phyloP scores from a whole-genome alignment of 1,284 basidiomycete species.

The Rhodotorula sp. region DNA sequence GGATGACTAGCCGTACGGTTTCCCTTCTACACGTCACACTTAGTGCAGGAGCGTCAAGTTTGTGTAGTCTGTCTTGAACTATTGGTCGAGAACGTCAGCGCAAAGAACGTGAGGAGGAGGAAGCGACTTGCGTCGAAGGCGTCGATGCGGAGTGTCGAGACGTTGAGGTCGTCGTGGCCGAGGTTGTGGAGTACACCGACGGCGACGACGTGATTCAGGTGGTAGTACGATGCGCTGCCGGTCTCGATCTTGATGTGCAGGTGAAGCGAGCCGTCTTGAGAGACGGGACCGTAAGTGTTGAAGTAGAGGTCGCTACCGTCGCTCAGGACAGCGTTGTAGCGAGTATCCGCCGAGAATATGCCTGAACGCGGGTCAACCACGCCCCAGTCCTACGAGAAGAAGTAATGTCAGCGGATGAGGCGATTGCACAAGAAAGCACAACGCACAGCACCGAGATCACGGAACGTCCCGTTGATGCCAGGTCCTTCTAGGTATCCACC shows the following conservation, averaged over 20 bases:
- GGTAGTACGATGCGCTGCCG: slow-evolving; percentile 9
- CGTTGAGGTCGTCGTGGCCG: slow-evolving; percentile 2
- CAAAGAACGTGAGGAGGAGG: not conserved
- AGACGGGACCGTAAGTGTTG: slow-evolving; percentile 14
- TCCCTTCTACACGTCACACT: too few species aligned
- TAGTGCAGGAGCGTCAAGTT: too few species aligned
- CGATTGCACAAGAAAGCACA: too few species aligned
- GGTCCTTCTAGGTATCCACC: slow-evolving; percentile 16
- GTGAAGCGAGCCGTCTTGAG: slow-evolving; percentile 7
- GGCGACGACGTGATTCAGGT: slow-evolving; percentile 22
- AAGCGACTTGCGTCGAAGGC: not conserved
- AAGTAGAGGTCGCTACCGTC: slow-evolving; percentile 23
- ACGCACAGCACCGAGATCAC: slow-evolving; percentile 22
- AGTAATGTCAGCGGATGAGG: not conserved
- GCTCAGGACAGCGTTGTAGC: slow-evolving; percentile 20
- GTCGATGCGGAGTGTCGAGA: slow-evolving; percentile 19
- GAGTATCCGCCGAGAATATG: slow-evolving; percentile 29
- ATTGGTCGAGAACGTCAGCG: not conserved
- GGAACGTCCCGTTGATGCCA: slow-evolving; percentile 11
- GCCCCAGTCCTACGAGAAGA: not conserved
- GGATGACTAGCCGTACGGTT: too few species aligned
- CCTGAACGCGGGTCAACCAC: slow-evolving; percentile 24
- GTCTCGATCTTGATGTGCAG: slow-evolving; percentile 25
- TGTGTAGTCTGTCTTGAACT: too few species aligned
- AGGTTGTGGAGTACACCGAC: slow-evolving; percentile 21